Conservation (phyloP, 2,329 filamentous ascomycete genomes). For the Sordariomycetes sp. region DNA sequence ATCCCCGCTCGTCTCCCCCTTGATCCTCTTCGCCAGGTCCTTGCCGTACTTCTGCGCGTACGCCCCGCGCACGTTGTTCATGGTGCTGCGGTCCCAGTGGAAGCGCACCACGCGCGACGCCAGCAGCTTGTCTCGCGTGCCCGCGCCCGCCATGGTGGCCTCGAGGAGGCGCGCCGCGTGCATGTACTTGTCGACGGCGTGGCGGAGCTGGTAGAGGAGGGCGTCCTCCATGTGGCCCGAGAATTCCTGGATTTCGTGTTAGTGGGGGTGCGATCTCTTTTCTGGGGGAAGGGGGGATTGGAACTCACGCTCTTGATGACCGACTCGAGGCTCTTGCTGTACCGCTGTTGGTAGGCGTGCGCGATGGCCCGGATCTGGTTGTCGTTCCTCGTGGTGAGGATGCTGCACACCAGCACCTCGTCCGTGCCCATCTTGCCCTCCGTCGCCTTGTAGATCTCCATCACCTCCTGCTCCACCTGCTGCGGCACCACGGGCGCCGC, state of each 20-base stretch:
- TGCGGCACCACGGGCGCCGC: constrained; percentile 61
- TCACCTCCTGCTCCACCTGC: constrained; percentile 65
- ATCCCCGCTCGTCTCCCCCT: constrained; percentile 76
- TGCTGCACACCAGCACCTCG: constrained; percentile 65
- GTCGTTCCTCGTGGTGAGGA: constrained; percentile 66
- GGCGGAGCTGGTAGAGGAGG: constrained; percentile 66
- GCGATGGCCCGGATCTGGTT: constrained; percentile 76
- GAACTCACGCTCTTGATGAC: constrained; percentile 57
- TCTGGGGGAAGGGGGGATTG: not conserved
- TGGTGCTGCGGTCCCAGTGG: constrained; percentile 71
- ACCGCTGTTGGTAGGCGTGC: constrained; percentile 63
- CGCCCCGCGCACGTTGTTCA: constrained; percentile 68
- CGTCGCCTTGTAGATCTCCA: constrained; percentile 66
- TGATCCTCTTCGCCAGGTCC: constrained; percentile 59
- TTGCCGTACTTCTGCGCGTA: constrained; percentile 62
- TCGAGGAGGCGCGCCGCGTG: constrained; percentile 78
- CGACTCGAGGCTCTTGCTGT: constrained; percentile 57
- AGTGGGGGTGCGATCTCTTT: not conserved
- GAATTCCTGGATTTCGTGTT: constrained; percentile 49
- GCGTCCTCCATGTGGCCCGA: constrained; percentile 87
- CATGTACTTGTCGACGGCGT: constrained; percentile 71
- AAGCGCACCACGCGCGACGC: constrained; percentile 66
- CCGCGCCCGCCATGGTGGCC: constrained; percentile 73
- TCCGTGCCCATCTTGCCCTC: constrained; percentile 65
- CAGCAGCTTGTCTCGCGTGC: constrained; percentile 77